Conservation (phyloP, 2,329 filamentous ascomycete species). For the Xylariaceae sp. region DNA sequence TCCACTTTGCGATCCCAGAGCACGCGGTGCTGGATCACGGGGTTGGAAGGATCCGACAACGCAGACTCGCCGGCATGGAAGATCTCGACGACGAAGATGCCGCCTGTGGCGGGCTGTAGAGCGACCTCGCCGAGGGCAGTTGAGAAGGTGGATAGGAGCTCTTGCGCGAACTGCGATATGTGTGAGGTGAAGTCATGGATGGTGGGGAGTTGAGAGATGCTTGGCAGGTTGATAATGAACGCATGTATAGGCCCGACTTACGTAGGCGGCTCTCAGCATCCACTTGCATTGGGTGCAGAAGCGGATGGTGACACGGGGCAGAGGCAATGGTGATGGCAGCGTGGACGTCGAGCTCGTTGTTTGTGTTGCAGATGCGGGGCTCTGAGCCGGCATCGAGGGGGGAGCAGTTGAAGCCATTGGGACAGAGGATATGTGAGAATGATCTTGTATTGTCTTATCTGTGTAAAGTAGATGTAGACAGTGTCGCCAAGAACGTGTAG, state of each 20-base stretch:
- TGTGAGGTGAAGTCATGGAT: background rate
- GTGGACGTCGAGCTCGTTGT: constrained; percentile 6
- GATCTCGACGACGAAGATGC: constrained; percentile 73
- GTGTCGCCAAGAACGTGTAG: background rate
- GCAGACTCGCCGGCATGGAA: constrained; percentile 31
- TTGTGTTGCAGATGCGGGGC: constrained; percentile 14
- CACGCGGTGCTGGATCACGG: constrained; percentile 41
- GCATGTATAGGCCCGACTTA: constrained; percentile 38
- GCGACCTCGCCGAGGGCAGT: constrained; percentile 80
- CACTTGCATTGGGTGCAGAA: constrained; percentile 94
- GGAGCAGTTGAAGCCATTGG: constrained; percentile 24
- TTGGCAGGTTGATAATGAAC: no score
- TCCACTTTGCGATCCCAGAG: constrained; percentile 87
- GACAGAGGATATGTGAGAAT: background rate
- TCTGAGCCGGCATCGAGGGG: constrained; percentile 11
- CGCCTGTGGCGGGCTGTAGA: constrained; percentile 78
- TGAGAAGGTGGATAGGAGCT: constrained; percentile 88
- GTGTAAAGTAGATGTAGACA: background rate
- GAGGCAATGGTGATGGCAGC: constrained; percentile 34
- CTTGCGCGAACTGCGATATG: constrained; percentile 71
- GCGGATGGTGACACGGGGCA: constrained; percentile 78
- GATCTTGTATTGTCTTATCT: background rate
- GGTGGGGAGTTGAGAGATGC: no score
- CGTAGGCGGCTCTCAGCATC: constrained; percentile 82
- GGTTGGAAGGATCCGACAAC: constrained; percentile 25